These are phyloP conservation scores for thale cress (Arabidopsis thaliana) DNA, from an alignment of 345 rosid genomes.

Conservation along the genomic window TAIR10.1 NC_003070.9:29988001-29988500, in stretches of 20 bases:
- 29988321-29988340: slow-evolving; percentile 55
- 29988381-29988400: slow-evolving; percentile 88
- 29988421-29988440: not conserved
- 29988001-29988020: not conserved
- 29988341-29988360: slow-evolving; percentile 87
- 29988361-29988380: slow-evolving; percentile 98
- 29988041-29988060: slow-evolving; percentile 25
- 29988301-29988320: slow-evolving; percentile 1
- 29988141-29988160: slow-evolving; percentile 99
- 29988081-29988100: slow-evolving; percentile 84
- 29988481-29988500: not conserved
- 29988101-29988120: slow-evolving; percentile 89
- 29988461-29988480: not conserved
- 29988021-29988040: slow-evolving; percentile 1
- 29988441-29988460: slow-evolving; percentile 1
- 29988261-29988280: not conserved
- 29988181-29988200: not conserved
- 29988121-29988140: slow-evolving; percentile 90
- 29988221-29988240: slow-evolving; percentile 13
- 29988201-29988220: not conserved
- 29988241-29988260: not conserved
- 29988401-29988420: slow-evolving; percentile 62
- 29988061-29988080: slow-evolving; percentile 55
- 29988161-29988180: slow-evolving; percentile 34
- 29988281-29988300: slow-evolving; percentile 1